Percentiles rank a stretch among this genome's conserved stretches.
Evolutionary conservation across 106 monocot genomes (phyloP).

Genomic region (Acorus gramineus): DNA sequence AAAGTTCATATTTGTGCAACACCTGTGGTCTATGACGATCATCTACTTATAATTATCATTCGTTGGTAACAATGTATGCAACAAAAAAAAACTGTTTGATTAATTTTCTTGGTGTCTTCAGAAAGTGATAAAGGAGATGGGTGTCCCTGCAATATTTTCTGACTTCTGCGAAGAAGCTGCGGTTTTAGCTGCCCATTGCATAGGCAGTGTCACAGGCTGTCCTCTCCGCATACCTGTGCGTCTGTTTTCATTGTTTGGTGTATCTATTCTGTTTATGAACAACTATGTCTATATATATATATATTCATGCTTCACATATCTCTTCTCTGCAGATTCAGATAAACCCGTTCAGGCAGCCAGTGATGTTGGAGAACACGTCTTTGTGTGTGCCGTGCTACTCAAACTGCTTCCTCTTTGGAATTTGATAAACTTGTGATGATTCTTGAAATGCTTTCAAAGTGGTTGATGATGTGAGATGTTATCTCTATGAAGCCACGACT

Average conservation of each 20-base stretch:
- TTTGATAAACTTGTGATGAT: slow-evolving; percentile 16
- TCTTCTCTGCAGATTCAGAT: slow-evolving; percentile 59
- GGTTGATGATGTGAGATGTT: too few relatives aligned
- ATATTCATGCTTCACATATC: too few relatives aligned
- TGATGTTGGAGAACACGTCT: slow-evolving; percentile 51
- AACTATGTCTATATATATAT: background rate
- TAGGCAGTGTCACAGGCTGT: slow-evolving; percentile 29
- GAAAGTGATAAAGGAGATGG: slow-evolving; percentile 60
- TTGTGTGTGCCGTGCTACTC: slow-evolving; percentile 90
- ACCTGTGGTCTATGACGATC: too few relatives aligned
- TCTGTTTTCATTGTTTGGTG: background rate
- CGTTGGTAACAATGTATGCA: too few relatives aligned
- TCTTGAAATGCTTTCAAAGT: too few relatives aligned
- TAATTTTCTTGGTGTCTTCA: slow-evolving; percentile 4
- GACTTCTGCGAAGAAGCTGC: slow-evolving; percentile 99
- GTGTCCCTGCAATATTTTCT: slow-evolving; percentile 65
- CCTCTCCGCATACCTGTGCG: slow-evolving; percentile 49
- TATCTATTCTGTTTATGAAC: background rate
- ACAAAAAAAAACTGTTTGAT: background rate
- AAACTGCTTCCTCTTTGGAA: slow-evolving; percentile 89
- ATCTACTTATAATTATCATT: too few relatives aligned
- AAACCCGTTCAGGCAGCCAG: slow-evolving; percentile 91
- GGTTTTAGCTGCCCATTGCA: slow-evolving; percentile 45
- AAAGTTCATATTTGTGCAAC: too few relatives aligned
- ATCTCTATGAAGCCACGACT: too few relatives aligned